Evolutionary conservation across 2,329 filamentous ascomycete genomes (phyloP), one percentile per base, ranked within the genome.

Genomic region (Chaetomiaceae sp.): DNA sequence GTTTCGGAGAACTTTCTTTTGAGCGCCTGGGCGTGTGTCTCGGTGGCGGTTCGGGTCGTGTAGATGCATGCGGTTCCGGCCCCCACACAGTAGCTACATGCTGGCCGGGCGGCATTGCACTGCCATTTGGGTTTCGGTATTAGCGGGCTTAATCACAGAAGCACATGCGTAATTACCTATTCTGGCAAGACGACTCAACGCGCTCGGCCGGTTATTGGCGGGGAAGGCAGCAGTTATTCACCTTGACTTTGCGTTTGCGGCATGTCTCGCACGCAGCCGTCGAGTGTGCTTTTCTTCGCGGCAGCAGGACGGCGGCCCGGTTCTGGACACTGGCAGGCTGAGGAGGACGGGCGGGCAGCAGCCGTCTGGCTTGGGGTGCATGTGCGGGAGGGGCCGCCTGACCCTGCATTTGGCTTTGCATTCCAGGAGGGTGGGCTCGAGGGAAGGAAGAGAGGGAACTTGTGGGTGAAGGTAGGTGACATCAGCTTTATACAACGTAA

Each of bases 101-200:
- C 51, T 3, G 61, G 61, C 20, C 59, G 57, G 17, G 58, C 55
- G 21, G 57, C 61, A 44, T 56, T 57, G 51, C 61, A 62, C 61
- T 63, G 38, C 25, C 25, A 27, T 6, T 27, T n/a, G n/a, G n/a
- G n/a, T n/a, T n/a, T n/a, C n/a, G n/a, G n/a, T n/a, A n/a, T n/a
- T n/a, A n/a, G n/a, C n/a, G n/a, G n/a, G n/a, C n/a, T n/a, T n/a
- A n/a, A n/a, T n/a, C n/a, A n/a, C n/a, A n/a, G n/a, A n/a, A n/a
- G n/a, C n/a, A n/a, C n/a, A n/a, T n/a, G n/a, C n/a, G n/a, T n/a
- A n/a, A n/a, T n/a, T n/a, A n/a, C n/a, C n/a, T n/a, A n/a, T n/a
- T n/a, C n/a, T n/a, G n/a, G n/a, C n/a, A n/a, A n/a, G n/a, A n/a
- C n/a, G n/a, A n/a, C n/a, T n/a, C n/a, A n/a, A n/a, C n/a, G n/a